Conservation (phyloP, 208 protist species). For the Crithidia brevicula region DNA sequence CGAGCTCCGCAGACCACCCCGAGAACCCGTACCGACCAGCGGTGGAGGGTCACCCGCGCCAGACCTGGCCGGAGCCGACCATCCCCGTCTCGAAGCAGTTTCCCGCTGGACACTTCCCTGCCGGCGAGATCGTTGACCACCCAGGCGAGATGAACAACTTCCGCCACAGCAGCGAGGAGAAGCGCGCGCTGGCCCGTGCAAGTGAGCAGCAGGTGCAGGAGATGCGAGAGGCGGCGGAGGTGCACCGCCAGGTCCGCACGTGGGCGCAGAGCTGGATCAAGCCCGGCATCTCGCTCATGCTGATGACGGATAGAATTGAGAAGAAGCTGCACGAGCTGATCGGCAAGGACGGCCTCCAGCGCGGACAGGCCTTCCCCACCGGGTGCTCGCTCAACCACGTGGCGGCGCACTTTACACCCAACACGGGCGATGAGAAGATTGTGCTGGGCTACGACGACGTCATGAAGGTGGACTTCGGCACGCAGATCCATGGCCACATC, state of each 20-base stretch:
- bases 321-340: constrained; percentile 89
- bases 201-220: constrained; percentile 83
- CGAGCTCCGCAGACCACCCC: constrained; percentile 71
- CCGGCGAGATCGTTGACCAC: constrained; percentile 90
- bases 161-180: constrained; percentile 93
- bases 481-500: constrained; percentile 97
- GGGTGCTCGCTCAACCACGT: constrained; percentile 96
- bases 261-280: constrained; percentile 91
- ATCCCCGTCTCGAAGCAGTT: constrained; percentile 92
- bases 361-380: constrained; percentile 94
- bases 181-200: constrained; percentile 86
- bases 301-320: constrained; percentile 95
- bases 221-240: constrained; percentile 87
- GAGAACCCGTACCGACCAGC: constrained; percentile 81
- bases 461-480: constrained; percentile 99
- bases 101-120: constrained; percentile 63
- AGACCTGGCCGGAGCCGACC: constrained; percentile 94
- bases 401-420: constrained; percentile 99
- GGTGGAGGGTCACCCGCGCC: constrained; percentile 50
- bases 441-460: constrained; percentile 96
- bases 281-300: constrained; percentile 92
- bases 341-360: constrained; percentile 86
- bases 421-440: constrained; percentile 94
- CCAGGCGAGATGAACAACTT: constrained; percentile 91
- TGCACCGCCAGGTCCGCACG: constrained; percentile 93